Conservation (phyloP, 2,329 filamentous ascomycete species). For the Teratosphaeria gauchensis region DNA sequence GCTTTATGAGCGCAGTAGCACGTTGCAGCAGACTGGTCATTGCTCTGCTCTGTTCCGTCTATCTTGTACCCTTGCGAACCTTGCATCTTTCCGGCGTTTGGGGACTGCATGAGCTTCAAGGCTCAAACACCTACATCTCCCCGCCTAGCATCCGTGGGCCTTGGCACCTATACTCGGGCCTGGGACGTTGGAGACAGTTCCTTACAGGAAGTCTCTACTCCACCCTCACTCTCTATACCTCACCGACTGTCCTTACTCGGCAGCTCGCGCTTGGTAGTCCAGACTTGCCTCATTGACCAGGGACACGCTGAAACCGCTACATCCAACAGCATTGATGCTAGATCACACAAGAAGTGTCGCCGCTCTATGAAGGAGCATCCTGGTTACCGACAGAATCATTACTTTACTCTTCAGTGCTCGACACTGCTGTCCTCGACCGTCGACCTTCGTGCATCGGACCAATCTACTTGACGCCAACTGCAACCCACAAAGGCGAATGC, state of each 20-base stretch:
- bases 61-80: conserved; percentile 1
- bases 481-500: not conserved
- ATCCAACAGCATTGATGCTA: not conserved
- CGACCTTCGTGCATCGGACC: not conserved
- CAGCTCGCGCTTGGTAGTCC: not conserved
- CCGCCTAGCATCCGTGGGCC: not conserved
- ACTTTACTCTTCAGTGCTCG: not conserved
- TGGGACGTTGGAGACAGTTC: not conserved
- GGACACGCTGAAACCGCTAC: not conserved
- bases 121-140: not conserved
- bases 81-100: not conserved
- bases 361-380: not conserved
- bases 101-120: conserved; percentile 1
- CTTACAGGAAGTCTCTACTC: not conserved
- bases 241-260: not conserved
- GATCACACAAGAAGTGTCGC: not conserved
- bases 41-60: not conserved
- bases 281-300: not conserved
- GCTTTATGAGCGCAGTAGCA: not conserved
- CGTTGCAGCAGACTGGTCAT: not conserved
- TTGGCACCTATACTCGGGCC: not conserved
- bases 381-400: not conserved
- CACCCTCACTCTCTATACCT: not conserved
- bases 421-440: not conserved
- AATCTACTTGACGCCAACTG: not conserved